Evolutionary conservation across 1,284 basidiomycete genomes (phyloP).

Genomic region (Trichosporon faecale): DNA sequence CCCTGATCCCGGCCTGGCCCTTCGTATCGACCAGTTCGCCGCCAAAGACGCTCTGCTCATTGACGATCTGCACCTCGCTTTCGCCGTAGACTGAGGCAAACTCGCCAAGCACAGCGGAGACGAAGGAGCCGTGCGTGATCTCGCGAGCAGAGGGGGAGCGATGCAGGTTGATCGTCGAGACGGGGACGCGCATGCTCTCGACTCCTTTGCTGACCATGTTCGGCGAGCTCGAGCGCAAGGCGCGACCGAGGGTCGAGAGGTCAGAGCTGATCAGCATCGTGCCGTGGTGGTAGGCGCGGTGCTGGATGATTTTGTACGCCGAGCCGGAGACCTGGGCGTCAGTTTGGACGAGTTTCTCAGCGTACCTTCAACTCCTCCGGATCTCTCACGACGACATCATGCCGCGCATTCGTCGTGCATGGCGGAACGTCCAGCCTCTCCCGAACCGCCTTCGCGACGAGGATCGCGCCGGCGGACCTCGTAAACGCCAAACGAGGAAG

Average conservation of each 20-base stretch:
- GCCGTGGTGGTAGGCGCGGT: slow-evolving; percentile 93
- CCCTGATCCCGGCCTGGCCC: slow-evolving; percentile 58
- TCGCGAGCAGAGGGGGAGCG: slow-evolving; percentile 45
- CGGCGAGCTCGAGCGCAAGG: slow-evolving; percentile 65
- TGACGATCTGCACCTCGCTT: background rate
- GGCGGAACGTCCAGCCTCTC: slow-evolving; percentile 61
- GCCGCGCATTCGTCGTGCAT: slow-evolving; percentile 80
- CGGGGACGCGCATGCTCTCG: slow-evolving; percentile 81
- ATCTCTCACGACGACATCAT: slow-evolving; percentile 74
- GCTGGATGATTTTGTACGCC: slow-evolving; percentile 91
- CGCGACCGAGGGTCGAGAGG: slow-evolving; percentile 66
- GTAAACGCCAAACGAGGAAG: slow-evolving; percentile 78
- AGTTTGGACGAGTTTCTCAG: background rate
- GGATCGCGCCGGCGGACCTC: slow-evolving; percentile 70
- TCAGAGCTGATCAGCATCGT: slow-evolving; percentile 94
- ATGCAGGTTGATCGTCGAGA: slow-evolving; percentile 70
- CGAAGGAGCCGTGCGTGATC: slow-evolving; percentile 66
- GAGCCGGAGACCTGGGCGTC: slow-evolving; percentile 81
- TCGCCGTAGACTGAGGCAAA: slow-evolving; percentile 65
- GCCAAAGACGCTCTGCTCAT: background rate
- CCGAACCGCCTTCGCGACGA: slow-evolving; percentile 76
- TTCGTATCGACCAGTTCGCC: slow-evolving; percentile 54
- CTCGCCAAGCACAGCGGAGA: slow-evolving; percentile 65
- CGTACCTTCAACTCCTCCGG: slow-evolving; percentile 70
- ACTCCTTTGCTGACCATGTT: slow-evolving; percentile 81